Evolutionary conservation across 257 asterid species (phyloP), one percentile per base, ranked within the genome.

Genomic region (Cinchona pubescens): DNA sequence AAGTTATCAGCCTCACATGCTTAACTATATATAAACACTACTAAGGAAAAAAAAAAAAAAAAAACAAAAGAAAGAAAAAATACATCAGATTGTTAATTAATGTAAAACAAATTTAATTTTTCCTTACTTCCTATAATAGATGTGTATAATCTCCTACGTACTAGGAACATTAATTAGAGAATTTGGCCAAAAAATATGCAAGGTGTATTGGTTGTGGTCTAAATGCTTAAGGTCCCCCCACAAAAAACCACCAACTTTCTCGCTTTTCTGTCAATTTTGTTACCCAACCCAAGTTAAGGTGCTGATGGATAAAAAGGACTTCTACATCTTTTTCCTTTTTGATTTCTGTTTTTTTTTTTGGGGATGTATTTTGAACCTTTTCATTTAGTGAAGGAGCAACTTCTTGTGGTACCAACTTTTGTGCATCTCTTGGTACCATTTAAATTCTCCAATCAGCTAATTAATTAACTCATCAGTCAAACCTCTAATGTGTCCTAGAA

Each of bases 141-240:
- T 75, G 80, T 75, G n/a, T 76, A 64, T 71, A 75, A 66, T 66
- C 56, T 32, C 83, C 70, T 82, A 82, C 71, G n/a, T n/a, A n/a
- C n/a, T n/a, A n/a, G n/a, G n/a, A n/a, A n/a, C n/a, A n/a, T n/a
- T 64, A 71, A 63, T 68, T 75, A 63, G 61, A 78, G 59, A 66
- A 82, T 67, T 69, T 48, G 69, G 72, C 59, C 58, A 78, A n/a
- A n/a, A n/a, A n/a, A 71, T 82, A 66, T 79, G 55, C 78, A 76
- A 60, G 81, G 43, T 71, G 73, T 71, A 34, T 65, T 61, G 29
- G 42, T 35, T 23, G 30, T 21, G 45, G 70, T 61, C 59, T 69
- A 63, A 74, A 71, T 71, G 72, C 72, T 72, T 66, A 68, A 65
- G 30, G 84, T 59, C 74, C 71, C 67, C 84, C 53, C 70, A 56